A percentile compares a stretch with the other conserved stretches of the same genome.
Evolutionary conservation across 257 asterid genomes (phyloP).

Genomic region (Lavandula angustifolia): DNA sequence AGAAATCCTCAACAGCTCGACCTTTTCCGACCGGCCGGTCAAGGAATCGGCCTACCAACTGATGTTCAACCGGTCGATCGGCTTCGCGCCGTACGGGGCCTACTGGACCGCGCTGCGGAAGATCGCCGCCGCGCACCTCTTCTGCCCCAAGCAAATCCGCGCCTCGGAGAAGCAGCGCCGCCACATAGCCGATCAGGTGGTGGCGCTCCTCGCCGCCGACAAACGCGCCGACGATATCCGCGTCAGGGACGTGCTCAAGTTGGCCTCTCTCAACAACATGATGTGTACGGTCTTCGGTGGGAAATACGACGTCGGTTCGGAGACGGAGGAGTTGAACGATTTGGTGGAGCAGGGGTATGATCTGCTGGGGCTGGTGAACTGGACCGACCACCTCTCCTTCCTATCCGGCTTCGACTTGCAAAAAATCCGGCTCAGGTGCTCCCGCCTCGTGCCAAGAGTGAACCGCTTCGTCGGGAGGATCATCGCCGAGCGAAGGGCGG

Average conservation of each 20-base stretch:
- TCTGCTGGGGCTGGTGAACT: slow-evolving; percentile 57
- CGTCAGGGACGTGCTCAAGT: slow-evolving; percentile 57
- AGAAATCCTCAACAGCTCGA: slow-evolving; percentile 54
- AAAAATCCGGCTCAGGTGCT: slow-evolving; percentile 59
- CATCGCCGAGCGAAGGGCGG: slow-evolving; percentile 46
- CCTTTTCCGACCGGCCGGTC: slow-evolving; percentile 70
- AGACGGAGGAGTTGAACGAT: slow-evolving; percentile 44
- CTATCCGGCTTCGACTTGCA: slow-evolving; percentile 64
- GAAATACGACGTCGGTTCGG: slow-evolving; percentile 41
- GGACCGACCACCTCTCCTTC: slow-evolving; percentile 78
- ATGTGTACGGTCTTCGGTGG: slow-evolving; percentile 74
- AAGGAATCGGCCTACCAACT: slow-evolving; percentile 72
- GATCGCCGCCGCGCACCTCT: slow-evolving; percentile 61
- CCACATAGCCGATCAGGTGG: slow-evolving; percentile 51
- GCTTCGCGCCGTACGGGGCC: slow-evolving; percentile 79
- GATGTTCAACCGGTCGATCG: slow-evolving; percentile 80
- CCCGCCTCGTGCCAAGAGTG: slow-evolving; percentile 64
- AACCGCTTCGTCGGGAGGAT: slow-evolving; percentile 56
- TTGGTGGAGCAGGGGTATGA: slow-evolving; percentile 75
- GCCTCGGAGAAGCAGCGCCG: slow-evolving; percentile 52
- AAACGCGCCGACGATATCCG: slow-evolving; percentile 22
- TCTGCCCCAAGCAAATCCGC: slow-evolving; percentile 61
- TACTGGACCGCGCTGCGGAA: slow-evolving; percentile 74
- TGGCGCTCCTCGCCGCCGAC: slow-evolving; percentile 13
- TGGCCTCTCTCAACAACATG: slow-evolving; percentile 74